These are phyloP conservation scores for Cudoniella acicularis DNA, from an alignment of 495 filamentous ascomycete genomes.

Conservation along the genomic window DNA sequence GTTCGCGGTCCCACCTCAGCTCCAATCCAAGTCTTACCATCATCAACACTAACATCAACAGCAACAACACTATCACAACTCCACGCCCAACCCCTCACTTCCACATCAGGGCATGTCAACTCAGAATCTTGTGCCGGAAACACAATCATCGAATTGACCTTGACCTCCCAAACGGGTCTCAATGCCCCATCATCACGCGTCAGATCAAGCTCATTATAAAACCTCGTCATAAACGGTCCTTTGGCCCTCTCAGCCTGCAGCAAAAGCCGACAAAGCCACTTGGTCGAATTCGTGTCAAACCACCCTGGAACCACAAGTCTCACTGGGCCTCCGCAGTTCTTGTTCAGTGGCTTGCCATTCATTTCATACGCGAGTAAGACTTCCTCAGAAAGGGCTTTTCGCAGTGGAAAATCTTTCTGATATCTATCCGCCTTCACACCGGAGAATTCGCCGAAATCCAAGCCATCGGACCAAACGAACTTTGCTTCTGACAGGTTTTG, in stretches of 20 bases:
- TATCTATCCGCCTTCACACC: background rate
- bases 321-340: background rate
- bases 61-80: background rate
- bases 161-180: background rate
- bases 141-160: background rate
- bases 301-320: slow-evolving; percentile 6
- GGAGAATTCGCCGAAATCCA: slow-evolving; percentile 1
- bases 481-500: background rate
- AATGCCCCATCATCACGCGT: background rate
- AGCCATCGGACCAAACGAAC: background rate
- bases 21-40: background rate
- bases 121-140: background rate
- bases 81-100: background rate
- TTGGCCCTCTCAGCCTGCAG: background rate
- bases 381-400: background rate
- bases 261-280: background rate
- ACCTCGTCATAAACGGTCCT: background rate
- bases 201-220: background rate
- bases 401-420: slow-evolving; percentile 1
- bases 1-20: background rate
- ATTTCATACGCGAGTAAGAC: slow-evolving; percentile 5
- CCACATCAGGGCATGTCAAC: background rate
- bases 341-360: slow-evolving; percentile 1
- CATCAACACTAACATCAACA: background rate
- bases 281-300: slow-evolving; percentile 1